Conservation (phyloP, 345 rosid species). For the Populus ilicifolia region DNA sequence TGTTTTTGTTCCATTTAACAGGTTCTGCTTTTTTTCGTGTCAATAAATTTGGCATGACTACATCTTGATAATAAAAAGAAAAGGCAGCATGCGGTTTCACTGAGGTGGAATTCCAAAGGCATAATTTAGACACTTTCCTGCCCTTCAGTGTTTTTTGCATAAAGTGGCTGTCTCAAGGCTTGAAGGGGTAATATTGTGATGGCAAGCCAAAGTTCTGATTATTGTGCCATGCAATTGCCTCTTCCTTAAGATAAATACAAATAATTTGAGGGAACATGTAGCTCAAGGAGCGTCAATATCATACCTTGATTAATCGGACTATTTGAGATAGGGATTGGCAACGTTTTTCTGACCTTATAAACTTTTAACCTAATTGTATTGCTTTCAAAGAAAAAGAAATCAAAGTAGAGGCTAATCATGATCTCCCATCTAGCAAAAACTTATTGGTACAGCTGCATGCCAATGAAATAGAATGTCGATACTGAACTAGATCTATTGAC, state of each 20-base stretch:
- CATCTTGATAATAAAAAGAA: neutral
- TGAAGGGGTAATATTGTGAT: neutral
- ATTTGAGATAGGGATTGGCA: too few relatives aligned
- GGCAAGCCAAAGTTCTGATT: too few relatives aligned
- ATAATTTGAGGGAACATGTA: neutral
- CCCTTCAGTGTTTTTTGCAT: neutral
- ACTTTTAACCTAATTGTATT: neutral
- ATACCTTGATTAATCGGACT: neutral
- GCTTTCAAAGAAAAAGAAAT: neutral
- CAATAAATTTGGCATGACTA: neutral
- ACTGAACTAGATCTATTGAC: neutral
- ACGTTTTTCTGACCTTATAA: neutral
- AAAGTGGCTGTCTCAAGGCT: too few relatives aligned
- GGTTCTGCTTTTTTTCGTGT: too few relatives aligned
- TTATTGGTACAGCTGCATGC: neutral
- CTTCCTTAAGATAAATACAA: neutral
- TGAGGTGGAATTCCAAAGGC: neutral
- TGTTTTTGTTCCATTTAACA: neutral
- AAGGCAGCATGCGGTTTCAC: neutral
- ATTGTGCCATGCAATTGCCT: neutral
- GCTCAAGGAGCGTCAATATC: neutral
- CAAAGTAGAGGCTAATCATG: neutral
- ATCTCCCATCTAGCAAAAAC: neutral
- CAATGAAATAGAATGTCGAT: too few relatives aligned
- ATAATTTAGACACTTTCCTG: neutral